phyloP scores from a whole-genome alignment of 2,329 filamentous ascomycete species.

The Cercospora beticola region DNA sequence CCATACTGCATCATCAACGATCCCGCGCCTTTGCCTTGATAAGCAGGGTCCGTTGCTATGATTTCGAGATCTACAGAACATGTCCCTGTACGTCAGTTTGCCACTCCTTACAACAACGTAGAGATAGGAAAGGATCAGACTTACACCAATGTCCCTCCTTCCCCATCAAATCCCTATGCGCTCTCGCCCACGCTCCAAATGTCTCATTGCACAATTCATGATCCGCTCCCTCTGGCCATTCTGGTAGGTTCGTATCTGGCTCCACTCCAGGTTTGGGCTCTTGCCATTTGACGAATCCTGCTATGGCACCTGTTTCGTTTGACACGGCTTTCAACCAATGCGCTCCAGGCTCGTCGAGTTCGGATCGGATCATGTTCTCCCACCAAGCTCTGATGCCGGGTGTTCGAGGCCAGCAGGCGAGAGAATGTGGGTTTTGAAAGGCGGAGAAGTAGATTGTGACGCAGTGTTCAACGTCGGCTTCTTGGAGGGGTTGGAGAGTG shows the following conservation, averaged over 20 bases:
- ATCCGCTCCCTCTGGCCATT: constrained; percentile 33
- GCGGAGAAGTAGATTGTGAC: constrained; percentile 32
- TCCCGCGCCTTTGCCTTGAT: constrained; percentile 43
- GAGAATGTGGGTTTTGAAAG: constrained; percentile 34
- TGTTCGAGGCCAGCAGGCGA: constrained; percentile 32
- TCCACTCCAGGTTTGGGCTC: constrained; percentile 25
- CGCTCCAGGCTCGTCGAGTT: constrained; percentile 27
- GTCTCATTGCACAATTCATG: constrained; percentile 28
- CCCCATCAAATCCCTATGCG: constrained; percentile 30
- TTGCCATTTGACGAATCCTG: constrained; percentile 32
- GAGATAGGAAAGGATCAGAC: constrained; percentile 6
- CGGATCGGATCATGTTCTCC: constrained; percentile 29
- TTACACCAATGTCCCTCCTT: constrained; percentile 33
- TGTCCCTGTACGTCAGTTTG: neutral
- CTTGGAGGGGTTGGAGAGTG: constrained; percentile 24
- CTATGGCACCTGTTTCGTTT: constrained; percentile 19
- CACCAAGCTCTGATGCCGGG: constrained; percentile 29
- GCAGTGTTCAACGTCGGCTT: constrained; percentile 24
- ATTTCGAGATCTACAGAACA: constrained; percentile 32
- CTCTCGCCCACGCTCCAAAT: constrained; percentile 32
- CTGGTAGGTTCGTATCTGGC: constrained; percentile 23
- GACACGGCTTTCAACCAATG: constrained; percentile 32
- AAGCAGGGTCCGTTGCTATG: constrained; percentile 39
- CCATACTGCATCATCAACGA: constrained; percentile 42
- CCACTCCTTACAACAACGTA: neutral